Percentiles rank a stretch among this genome's conserved stretches.
Evolutionary conservation across 345 rosid species (phyloP).

Genomic region (Raphanus raphanistrum): DNA sequence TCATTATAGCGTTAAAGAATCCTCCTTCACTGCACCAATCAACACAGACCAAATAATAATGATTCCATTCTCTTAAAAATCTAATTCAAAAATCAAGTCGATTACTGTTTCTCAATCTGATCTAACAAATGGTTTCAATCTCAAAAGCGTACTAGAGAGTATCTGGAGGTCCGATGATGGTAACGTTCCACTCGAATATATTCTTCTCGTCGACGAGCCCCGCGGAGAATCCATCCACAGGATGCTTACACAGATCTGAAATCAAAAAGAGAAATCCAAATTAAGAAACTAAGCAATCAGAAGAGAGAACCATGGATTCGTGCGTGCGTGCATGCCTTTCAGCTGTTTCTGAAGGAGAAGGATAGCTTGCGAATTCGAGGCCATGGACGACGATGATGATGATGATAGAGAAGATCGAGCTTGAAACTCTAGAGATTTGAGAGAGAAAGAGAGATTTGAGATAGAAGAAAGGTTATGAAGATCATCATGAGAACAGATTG

Average conservation of each 20-base stretch:
- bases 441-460: slow-evolving; percentile 4
- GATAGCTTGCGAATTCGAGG: slow-evolving; percentile 76
- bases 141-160: slow-evolving; percentile 68
- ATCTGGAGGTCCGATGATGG: slow-evolving; percentile 95
- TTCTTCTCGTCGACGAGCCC: slow-evolving; percentile 92
- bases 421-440: slow-evolving; percentile 7
- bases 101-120: neutral
- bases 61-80: neutral
- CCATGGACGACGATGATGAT: slow-evolving; percentile 37
- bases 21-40: slow-evolving; percentile 84
- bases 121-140: neutral
- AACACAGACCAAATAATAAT: neutral
- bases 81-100: neutral
- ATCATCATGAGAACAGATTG: neutral
- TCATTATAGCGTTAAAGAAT: slow-evolving; percentile 89
- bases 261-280: neutral
- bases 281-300: neutral
- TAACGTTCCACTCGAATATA: slow-evolving; percentile 93
- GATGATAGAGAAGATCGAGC: neutral
- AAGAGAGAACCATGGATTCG: neutral
- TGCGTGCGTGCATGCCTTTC: slow-evolving; percentile 47
- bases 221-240: slow-evolving; percentile 98
- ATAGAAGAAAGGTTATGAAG: slow-evolving; percentile 6
- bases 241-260: slow-evolving; percentile 96
- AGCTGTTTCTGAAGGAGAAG: slow-evolving; percentile 98